Percentiles rank a stretch among this genome's conserved stretches.
phyloP scores from a whole-genome alignment of 228 moss, liverwort and hornwort species.

The Sphagnum magellanicum region DNA sequence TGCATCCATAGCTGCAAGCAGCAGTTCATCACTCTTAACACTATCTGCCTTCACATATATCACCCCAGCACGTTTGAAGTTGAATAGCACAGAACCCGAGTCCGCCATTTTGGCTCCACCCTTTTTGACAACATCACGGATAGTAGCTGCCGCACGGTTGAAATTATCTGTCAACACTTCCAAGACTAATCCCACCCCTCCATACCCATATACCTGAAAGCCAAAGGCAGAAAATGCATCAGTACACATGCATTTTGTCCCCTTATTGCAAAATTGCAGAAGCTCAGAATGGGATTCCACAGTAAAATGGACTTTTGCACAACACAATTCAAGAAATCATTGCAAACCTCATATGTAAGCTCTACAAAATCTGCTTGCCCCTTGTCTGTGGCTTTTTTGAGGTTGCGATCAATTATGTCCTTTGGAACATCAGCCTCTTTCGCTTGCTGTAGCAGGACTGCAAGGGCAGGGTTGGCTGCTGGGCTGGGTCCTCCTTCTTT shows the following conservation, averaged over 20 bases:
- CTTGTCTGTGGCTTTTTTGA: constrained; percentile 91
- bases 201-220: constrained; percentile 80
- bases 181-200: constrained; percentile 83
- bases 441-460: constrained; percentile 68
- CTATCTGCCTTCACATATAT: constrained; percentile 52
- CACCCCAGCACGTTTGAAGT: constrained; percentile 86
- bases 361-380: constrained; percentile 94
- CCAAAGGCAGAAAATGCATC: constrained; percentile 7
- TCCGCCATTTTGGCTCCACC: constrained; percentile 97
- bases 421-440: constrained; percentile 92
- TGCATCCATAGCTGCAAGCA: constrained; percentile 89
- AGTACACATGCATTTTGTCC: not conserved
- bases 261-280: not conserved
- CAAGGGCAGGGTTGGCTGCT: constrained; percentile 68
- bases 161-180: constrained; percentile 92
- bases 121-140: constrained; percentile 95
- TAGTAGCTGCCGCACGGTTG: constrained; percentile 84
- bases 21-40: constrained; percentile 60
- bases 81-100: constrained; percentile 90
- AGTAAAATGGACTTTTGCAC: no score
- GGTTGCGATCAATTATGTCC: constrained; percentile 93
- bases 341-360: constrained; percentile 69
- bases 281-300: not conserved
- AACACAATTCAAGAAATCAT: no score
- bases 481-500: constrained; percentile 85